These are phyloP conservation scores for Clathrus columnatus DNA, from an alignment of 768 basidiomycete genomes.

Conservation along the genomic window DNA sequence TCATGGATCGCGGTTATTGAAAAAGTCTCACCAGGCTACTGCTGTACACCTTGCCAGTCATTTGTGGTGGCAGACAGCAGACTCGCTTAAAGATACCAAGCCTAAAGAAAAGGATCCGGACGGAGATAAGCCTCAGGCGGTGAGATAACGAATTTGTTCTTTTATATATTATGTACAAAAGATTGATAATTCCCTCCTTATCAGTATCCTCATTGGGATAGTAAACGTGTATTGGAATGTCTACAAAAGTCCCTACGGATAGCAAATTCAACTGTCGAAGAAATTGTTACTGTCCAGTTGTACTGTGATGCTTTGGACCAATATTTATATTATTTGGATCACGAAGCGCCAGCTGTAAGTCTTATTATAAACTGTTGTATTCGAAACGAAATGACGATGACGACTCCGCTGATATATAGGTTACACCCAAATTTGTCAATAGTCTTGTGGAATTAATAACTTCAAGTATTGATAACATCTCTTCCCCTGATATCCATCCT, in stretches of 20 bases:
- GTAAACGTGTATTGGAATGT: slow-evolving; percentile 95
- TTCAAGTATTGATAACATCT: slow-evolving; percentile 85
- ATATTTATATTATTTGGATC: slow-evolving; percentile 94
- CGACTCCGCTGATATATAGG: slow-evolving; percentile 32
- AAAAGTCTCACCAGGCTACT: slow-evolving; percentile 96
- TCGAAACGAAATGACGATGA: neutral
- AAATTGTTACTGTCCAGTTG: slow-evolving; percentile 91
- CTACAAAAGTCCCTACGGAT: slow-evolving; percentile 94
- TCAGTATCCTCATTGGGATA: slow-evolving; percentile 80
- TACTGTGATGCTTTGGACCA: slow-evolving; percentile 95
- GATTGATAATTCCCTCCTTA: neutral
- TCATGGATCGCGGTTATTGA: slow-evolving; percentile 90
- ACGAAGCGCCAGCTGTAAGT: slow-evolving; percentile 82
- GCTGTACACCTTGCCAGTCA: slow-evolving; percentile 94
- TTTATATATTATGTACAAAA: neutral
- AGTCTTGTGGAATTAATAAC: slow-evolving; percentile 94
- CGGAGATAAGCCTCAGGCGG: slow-evolving; percentile 35
- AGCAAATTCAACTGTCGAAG: slow-evolving; percentile 93
- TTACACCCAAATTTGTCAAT: slow-evolving; percentile 94
- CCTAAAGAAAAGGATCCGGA: slow-evolving; percentile 36
- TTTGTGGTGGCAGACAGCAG: slow-evolving; percentile 92
- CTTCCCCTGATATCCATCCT: slow-evolving; percentile 80
- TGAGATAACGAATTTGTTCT: slow-evolving; percentile 33
- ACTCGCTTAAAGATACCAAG: slow-evolving; percentile 24
- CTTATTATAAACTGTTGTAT: neutral